These are phyloP conservation scores for Mycena venus DNA, from an alignment of 768 basidiomycete genomes.

Conservation along the genomic window DNA sequence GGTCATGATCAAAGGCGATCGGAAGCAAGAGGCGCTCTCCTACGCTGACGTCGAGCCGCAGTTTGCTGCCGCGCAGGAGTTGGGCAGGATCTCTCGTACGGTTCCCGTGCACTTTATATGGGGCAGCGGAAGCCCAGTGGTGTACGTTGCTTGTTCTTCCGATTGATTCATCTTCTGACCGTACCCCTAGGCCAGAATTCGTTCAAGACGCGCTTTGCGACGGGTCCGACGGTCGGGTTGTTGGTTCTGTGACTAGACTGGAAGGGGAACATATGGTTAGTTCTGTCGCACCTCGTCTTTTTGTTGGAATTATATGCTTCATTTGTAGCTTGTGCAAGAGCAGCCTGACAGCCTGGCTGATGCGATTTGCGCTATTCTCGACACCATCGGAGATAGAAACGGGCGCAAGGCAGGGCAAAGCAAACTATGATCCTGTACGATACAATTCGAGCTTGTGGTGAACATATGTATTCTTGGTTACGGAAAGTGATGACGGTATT, in stretches of 20 bases:
- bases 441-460: too few relatives aligned
- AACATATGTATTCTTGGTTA: too few relatives aligned
- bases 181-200: constrained; percentile 35
- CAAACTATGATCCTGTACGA: constrained; percentile 13
- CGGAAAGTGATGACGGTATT: too few relatives aligned
- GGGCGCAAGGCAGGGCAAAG: not conserved
- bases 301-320: not conserved
- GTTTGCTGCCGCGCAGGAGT: constrained; percentile 8
- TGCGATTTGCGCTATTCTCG: constrained; percentile 39
- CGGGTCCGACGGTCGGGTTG: constrained; percentile 35
- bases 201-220: constrained; percentile 43
- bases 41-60: constrained; percentile 20
- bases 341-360: constrained; percentile 42
- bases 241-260: constrained; percentile 42
- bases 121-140: constrained; percentile 13
- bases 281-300: not conserved
- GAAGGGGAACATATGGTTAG: constrained; percentile 46
- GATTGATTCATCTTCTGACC: not conserved
- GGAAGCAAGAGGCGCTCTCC: constrained; percentile 9
- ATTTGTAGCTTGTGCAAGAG: constrained; percentile 45
- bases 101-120: constrained; percentile 26
- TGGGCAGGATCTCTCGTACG: not conserved
- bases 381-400: not conserved
- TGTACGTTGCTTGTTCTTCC: constrained; percentile 24
- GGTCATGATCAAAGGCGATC: constrained; percentile 22